A percentile compares a stretch with the other conserved stretches of the same genome.
Conservation (phyloP, 352 stramenopile genomes). For the Phytophthora fragariae region DNA sequence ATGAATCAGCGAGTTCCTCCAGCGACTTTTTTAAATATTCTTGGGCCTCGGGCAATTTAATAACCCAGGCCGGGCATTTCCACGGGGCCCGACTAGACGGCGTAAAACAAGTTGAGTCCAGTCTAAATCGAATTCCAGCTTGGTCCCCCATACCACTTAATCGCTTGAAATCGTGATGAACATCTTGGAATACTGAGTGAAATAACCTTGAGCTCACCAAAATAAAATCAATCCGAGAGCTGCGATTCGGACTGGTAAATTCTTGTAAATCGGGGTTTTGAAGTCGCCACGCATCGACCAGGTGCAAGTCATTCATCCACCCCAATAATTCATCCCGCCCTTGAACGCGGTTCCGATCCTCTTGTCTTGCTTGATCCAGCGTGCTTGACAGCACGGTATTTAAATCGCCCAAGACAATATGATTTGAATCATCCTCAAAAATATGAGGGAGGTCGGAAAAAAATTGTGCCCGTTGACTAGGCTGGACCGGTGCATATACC, state of each 20-base stretch:
- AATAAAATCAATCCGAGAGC: conserved; percentile 7
- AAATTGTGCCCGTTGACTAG: not conserved
- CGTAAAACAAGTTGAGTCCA: not conserved
- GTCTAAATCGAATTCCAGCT: not conserved
- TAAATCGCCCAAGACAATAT: conserved; percentile 12
- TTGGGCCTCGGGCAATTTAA: not conserved
- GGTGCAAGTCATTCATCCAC: not conserved
- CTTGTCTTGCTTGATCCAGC: not conserved
- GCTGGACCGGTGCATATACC: conserved; percentile 13
- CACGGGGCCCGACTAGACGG: not conserved
- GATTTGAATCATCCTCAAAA: conserved; percentile 8
- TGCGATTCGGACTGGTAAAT: conserved; percentile 7
- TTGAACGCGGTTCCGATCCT: not conserved
- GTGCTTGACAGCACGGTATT: conserved; percentile 6
- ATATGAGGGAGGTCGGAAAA: not conserved
- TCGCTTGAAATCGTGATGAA: not conserved
- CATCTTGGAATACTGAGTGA: not conserved
- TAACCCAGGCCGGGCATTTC: not conserved
- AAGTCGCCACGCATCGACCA: conserved; percentile 8
- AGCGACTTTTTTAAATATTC: not conserved
- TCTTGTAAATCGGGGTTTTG: conserved; percentile 6
- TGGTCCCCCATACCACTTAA: not conserved
- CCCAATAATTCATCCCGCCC: not conserved
- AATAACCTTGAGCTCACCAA: conserved; percentile 1
- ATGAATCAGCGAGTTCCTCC: not conserved